Evolutionary conservation across 1,284 basidiomycete species (phyloP).

Genomic region (Cryptococcus wingfieldii): DNA sequence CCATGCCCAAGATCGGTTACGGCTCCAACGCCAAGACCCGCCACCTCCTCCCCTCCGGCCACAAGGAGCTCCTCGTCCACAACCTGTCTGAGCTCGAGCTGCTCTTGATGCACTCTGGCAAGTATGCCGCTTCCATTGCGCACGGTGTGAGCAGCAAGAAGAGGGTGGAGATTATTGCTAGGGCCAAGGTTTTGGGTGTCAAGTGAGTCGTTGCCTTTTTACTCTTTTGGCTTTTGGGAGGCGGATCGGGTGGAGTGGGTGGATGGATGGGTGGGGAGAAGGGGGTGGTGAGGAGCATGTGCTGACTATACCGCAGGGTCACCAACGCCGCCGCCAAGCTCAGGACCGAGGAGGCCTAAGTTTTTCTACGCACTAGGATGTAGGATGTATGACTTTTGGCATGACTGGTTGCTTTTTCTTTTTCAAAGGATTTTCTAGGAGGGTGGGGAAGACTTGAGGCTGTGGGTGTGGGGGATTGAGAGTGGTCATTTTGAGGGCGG

Average conservation of each 20-base stretch:
- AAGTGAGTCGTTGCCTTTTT: constrained; percentile 52
- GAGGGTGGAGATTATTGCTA: constrained; percentile 82
- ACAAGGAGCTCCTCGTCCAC: constrained; percentile 90
- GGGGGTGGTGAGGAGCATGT: not conserved
- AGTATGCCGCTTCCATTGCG: constrained; percentile 92
- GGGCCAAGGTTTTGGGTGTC: constrained; percentile 82
- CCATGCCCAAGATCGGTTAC: constrained; percentile 81
- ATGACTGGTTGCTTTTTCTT: no score
- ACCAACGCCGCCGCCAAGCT: constrained; percentile 93
- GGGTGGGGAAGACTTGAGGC: no score
- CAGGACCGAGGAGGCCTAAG: constrained; percentile 82
- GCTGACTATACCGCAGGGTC: constrained; percentile 55
- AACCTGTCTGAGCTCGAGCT: constrained; percentile 89
- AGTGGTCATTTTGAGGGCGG: no score
- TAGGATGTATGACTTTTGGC: constrained; percentile 9
- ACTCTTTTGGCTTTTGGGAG: not conserved
- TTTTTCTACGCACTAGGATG: not conserved
- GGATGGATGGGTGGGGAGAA: no score
- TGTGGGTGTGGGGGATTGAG: no score
- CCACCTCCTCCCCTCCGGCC: constrained; percentile 87
- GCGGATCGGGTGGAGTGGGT: no score
- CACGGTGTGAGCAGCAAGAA: constrained; percentile 97
- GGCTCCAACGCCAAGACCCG: constrained; percentile 67
- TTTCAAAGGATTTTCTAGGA: no score
- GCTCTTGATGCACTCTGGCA: constrained; percentile 97